These are phyloP conservation scores for Lachnellula willkommii DNA, from an alignment of 2,329 filamentous ascomycete species.

Conservation along the genomic window DNA sequence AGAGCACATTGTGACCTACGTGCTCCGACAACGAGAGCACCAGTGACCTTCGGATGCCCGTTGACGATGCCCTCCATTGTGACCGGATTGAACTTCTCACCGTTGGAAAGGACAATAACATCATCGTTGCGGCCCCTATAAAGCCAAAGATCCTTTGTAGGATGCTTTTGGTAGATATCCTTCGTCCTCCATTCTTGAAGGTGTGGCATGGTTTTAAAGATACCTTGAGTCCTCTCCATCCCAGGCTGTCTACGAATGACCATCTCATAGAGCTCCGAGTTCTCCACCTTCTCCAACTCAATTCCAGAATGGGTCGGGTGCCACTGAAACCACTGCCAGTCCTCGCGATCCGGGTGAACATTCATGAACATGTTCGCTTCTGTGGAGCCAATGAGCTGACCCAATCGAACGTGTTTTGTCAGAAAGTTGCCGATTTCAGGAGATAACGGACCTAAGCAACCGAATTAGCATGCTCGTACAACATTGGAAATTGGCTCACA, in stretches of 20 bases:
- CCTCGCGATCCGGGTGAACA: no score
- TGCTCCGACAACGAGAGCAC: neutral
- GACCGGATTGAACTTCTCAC: constrained; percentile 41
- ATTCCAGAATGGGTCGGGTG: neutral
- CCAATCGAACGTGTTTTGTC: no score
- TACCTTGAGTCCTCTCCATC: constrained; percentile 19
- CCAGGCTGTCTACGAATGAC: constrained; percentile 16
- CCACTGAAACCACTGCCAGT: neutral
- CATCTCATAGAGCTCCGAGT: constrained; percentile 20
- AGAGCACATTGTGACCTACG: neutral
- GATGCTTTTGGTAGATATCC: constrained; percentile 37
- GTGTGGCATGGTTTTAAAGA: constrained; percentile 31
- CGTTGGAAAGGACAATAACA: constrained; percentile 39
- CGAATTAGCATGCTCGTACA: no score
- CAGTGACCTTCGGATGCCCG: neutral
- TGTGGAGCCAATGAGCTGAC: no score
- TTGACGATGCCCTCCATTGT: constrained; percentile 9
- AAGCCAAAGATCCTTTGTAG: constrained; percentile 34
- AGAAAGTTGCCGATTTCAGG: no score
- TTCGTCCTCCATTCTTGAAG: constrained; percentile 31
- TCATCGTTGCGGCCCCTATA: constrained; percentile 36
- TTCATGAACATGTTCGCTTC: no score
- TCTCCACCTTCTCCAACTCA: neutral
- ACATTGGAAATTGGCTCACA: neutral
- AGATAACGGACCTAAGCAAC: no score